These are phyloP conservation scores for Scedosporium aurantiacum DNA, from an alignment of 2,329 filamentous ascomycete genomes.

Conservation along the genomic window DNA sequence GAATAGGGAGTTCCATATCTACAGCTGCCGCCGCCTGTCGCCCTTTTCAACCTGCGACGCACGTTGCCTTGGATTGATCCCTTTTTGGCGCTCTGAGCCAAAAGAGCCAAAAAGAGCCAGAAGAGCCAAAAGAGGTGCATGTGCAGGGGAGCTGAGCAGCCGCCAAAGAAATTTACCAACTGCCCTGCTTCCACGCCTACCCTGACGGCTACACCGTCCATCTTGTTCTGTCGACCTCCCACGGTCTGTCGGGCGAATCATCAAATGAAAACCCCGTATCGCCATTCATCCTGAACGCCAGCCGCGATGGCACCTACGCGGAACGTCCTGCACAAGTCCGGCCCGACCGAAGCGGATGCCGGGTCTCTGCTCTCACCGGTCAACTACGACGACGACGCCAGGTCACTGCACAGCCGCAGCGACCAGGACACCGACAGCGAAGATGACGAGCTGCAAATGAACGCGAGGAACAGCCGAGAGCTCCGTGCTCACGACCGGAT, in stretches of 20 bases:
- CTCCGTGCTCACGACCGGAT: slow-evolving; percentile 58
- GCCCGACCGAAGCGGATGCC: slow-evolving; percentile 16
- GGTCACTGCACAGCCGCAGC: slow-evolving; percentile 53
- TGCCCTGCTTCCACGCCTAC: background rate
- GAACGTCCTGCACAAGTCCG: background rate
- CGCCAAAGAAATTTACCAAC: background rate
- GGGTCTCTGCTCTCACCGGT: slow-evolving; percentile 49
- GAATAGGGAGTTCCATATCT: too few relatives aligned
- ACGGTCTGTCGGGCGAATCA: background rate
- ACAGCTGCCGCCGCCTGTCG: too few relatives aligned
- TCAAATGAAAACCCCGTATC: background rate
- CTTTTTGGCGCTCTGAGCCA: too few relatives aligned
- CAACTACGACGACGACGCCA: slow-evolving; percentile 58
- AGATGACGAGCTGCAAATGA: slow-evolving; percentile 57
- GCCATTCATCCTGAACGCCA: background rate
- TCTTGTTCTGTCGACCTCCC: background rate
- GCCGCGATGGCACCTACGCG: background rate
- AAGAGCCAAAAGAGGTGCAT: background rate
- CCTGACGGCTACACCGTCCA: background rate
- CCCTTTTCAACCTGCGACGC: too few relatives aligned
- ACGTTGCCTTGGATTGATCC: too few relatives aligned
- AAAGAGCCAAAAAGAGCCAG: too few relatives aligned
- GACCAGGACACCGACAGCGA: slow-evolving; percentile 69
- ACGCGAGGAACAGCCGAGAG: slow-evolving; percentile 58
- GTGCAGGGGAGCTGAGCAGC: background rate